Evolutionary conservation across 2,329 filamentous ascomycete genomes (phyloP).

Genomic region (Pseudogymnoascus sp.): DNA sequence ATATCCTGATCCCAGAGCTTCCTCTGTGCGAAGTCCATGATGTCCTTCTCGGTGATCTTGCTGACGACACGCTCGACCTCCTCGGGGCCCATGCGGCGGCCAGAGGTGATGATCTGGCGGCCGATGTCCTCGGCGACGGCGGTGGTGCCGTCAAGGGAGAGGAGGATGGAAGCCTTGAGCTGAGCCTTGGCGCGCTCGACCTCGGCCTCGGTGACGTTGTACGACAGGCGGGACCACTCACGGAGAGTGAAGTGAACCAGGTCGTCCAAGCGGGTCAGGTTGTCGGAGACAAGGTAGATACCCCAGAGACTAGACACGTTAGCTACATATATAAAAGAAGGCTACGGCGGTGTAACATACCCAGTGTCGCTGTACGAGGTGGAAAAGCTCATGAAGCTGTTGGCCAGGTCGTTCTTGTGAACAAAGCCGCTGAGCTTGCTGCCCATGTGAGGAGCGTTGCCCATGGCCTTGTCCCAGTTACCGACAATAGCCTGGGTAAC

Average conservation of each 20-base stretch:
- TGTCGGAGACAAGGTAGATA: slow-evolving; percentile 95
- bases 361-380: slow-evolving; percentile 99
- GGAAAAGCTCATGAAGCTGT: slow-evolving; percentile 99
- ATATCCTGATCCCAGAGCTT: slow-evolving; percentile 98
- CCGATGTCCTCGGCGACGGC: slow-evolving; percentile 97
- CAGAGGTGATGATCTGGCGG: slow-evolving; percentile 95
- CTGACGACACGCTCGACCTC: slow-evolving; percentile 93
- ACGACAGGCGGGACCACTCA: slow-evolving; percentile 93
- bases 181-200: slow-evolving; percentile 98
- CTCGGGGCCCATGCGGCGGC: slow-evolving; percentile 79
- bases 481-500: slow-evolving; percentile 98
- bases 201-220: slow-evolving; percentile 80
- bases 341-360: slow-evolving; percentile 47
- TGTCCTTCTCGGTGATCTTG: slow-evolving; percentile 85
- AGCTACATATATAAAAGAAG: slow-evolving; percentile 25
- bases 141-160: slow-evolving; percentile 95
- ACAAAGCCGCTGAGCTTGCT: slow-evolving; percentile 96
- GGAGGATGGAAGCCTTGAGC: slow-evolving; percentile 95
- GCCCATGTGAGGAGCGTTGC: slow-evolving; percentile 92
- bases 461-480: slow-evolving; percentile 99
- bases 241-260: slow-evolving; percentile 96
- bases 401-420: slow-evolving; percentile 90
- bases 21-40: slow-evolving; percentile 91
- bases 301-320: slow-evolving; percentile 75
- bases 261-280: slow-evolving; percentile 80